Conservation (phyloP, 2,329 filamentous ascomycete species). For the Elsinoe australis region DNA sequence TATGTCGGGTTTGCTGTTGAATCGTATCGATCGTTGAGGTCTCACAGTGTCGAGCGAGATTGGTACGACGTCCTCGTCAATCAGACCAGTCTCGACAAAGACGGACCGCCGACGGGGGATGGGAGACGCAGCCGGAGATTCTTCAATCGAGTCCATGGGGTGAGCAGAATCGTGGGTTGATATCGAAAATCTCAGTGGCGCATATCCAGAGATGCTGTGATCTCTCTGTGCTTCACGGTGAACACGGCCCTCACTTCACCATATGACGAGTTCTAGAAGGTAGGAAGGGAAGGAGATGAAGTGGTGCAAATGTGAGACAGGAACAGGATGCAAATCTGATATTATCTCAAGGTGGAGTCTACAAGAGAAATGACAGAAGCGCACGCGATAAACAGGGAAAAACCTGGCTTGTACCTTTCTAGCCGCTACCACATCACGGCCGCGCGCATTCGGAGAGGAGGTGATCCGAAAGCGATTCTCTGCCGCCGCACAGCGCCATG, state of each 20-base stretch:
- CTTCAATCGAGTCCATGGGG: conserved; percentile 14
- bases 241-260: too few relatives aligned
- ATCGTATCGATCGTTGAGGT: conserved; percentile 21
- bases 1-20: conserved; percentile 27
- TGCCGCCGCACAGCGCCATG: too few relatives aligned
- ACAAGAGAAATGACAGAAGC: not conserved
- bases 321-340: too few relatives aligned
- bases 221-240: conserved; percentile 22
- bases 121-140: conserved; percentile 7
- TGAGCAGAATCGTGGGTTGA: not conserved
- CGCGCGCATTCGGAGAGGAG: too few relatives aligned
- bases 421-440: too few relatives aligned
- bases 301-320: too few relatives aligned
- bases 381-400: conserved; percentile 2
- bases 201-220: conserved; percentile 12
- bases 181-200: not conserved
- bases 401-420: not conserved
- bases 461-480: too few relatives aligned
- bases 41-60: conserved; percentile 8
- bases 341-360: conserved; percentile 11
- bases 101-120: conserved; percentile 19
- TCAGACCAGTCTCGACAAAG: conserved; percentile 20
- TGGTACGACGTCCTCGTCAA: conserved; percentile 16
- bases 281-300: conserved; percentile 1
- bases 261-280: too few relatives aligned